Evolutionary conservation across 73 alveolate species (phyloP).

Genomic region (Breviolum minutum): DNA sequence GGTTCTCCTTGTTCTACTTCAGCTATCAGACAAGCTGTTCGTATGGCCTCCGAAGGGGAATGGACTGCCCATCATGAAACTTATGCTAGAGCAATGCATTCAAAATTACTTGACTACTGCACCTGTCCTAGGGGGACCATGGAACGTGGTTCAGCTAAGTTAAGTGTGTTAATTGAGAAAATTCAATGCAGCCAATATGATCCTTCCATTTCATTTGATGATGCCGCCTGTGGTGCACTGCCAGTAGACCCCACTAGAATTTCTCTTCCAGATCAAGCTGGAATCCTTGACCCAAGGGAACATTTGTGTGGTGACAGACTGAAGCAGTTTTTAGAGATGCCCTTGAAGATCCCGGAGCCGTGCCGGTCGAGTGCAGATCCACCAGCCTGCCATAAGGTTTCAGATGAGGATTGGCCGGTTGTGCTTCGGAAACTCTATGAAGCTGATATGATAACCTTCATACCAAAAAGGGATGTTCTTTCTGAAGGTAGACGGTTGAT

Average conservation of each 20-base stretch:
- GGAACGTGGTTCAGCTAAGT: slow-evolving; percentile 29
- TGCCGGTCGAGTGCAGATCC: not conserved
- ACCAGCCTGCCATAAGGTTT: not conserved
- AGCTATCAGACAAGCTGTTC: not conserved
- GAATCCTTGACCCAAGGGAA: not conserved
- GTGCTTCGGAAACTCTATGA: not conserved
- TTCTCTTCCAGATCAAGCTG: not conserved
- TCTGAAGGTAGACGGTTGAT: not conserved
- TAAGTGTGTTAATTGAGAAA: not conserved
- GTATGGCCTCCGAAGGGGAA: not conserved
- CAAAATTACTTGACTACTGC: not conserved
- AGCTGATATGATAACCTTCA: not conserved
- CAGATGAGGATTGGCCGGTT: not conserved
- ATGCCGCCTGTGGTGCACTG: not conserved
- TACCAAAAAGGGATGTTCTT: not conserved
- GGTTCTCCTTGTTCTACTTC: not conserved
- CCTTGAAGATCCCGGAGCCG: not conserved
- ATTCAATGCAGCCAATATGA: not conserved
- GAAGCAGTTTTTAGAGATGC: not conserved
- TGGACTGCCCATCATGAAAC: slow-evolving; percentile 28
- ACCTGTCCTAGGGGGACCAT: slow-evolving; percentile 38
- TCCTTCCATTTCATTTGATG: not conserved
- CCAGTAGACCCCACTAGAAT: not conserved
- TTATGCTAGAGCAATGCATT: slow-evolving; percentile 12
- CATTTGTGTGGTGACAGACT: not conserved